Conservation (phyloP, 2,329 filamentous ascomycete species). For the Apiospora kogelbergensis region DNA sequence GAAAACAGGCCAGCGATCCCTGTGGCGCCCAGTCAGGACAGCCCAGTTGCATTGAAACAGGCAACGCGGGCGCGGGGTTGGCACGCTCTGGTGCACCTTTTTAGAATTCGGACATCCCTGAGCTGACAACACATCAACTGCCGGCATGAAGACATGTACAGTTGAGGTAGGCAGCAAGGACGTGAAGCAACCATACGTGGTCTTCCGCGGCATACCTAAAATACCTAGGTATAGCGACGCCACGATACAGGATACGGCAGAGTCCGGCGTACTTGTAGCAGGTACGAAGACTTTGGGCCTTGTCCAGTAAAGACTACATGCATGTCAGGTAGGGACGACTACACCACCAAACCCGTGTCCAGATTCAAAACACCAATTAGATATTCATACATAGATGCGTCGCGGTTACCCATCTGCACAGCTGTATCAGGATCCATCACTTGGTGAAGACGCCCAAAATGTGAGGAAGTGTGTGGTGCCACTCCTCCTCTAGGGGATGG, state of each 20-base stretch:
- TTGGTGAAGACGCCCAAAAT: constrained; percentile 54
- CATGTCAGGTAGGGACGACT: too few species aligned
- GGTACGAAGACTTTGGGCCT: too few species aligned
- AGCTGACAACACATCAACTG: background rate
- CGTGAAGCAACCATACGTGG: background rate
- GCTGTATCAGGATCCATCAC: constrained; percentile 26
- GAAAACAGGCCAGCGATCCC: background rate
- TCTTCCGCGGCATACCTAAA: background rate
- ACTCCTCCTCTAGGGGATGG: constrained; percentile 39
- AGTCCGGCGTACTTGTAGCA: too few species aligned
- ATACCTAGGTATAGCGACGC: background rate
- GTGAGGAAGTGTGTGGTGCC: constrained; percentile 47
- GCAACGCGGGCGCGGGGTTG: background rate
- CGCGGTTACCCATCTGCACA: too few species aligned
- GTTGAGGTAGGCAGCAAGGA: background rate
- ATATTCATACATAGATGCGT: too few species aligned
- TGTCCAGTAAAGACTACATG: too few species aligned
- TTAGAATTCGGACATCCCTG: background rate
- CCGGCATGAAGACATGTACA: background rate
- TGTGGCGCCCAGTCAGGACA: background rate
- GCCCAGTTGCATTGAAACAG: background rate
- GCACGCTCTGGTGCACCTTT: background rate
- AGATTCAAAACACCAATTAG: too few species aligned
- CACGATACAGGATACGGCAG: background rate
- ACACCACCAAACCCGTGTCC: constrained; percentile 26